Percentiles rank a stretch among this genome's conserved stretches.
phyloP scores from a whole-genome alignment of 345 rosid species.

The Zanthoxylum bungeanum region DNA sequence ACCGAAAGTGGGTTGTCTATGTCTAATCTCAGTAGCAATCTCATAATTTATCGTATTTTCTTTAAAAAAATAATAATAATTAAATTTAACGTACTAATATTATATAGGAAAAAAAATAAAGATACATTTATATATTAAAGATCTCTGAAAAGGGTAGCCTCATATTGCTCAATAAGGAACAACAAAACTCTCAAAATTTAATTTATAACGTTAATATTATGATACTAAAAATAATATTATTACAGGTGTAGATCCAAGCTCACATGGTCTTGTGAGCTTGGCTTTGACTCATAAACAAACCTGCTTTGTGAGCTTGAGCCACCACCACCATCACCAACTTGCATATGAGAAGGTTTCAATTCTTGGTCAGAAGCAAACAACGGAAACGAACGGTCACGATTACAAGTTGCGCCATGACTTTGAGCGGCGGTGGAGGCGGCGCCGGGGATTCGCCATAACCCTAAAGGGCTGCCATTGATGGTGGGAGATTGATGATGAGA shows the following conservation, averaged over 20 bases:
- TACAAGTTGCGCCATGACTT: slow-evolving; percentile 20
- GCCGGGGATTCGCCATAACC: slow-evolving; percentile 83
- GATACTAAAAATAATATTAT: background rate
- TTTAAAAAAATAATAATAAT: too few relatives aligned
- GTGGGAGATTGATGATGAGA: slow-evolving; percentile 38
- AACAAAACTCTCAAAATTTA: background rate
- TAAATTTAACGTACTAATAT: too few relatives aligned
- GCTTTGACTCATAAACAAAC: slow-evolving; percentile 47
- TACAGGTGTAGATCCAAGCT: slow-evolving; percentile 98
- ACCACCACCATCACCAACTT: slow-evolving; percentile 22
- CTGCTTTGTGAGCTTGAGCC: slow-evolving; percentile 37
- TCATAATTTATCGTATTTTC: too few relatives aligned
- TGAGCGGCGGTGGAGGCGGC: too few relatives aligned
- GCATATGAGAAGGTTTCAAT: slow-evolving; percentile 24
- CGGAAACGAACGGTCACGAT: slow-evolving; percentile 42
- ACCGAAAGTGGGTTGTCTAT: too few relatives aligned
- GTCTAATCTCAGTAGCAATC: too few relatives aligned
- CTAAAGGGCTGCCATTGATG: slow-evolving; percentile 71
- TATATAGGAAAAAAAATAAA: too few relatives aligned
- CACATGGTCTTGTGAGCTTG: slow-evolving; percentile 69
- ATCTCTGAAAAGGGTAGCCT: slow-evolving; percentile 13
- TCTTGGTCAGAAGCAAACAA: slow-evolving; percentile 38
- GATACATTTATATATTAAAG: background rate
- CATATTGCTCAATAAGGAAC: slow-evolving; percentile 10
- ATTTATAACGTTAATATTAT: slow-evolving; percentile 1